Conservation (phyloP, 169 alveolate species). For the Babesia ovis region DNA sequence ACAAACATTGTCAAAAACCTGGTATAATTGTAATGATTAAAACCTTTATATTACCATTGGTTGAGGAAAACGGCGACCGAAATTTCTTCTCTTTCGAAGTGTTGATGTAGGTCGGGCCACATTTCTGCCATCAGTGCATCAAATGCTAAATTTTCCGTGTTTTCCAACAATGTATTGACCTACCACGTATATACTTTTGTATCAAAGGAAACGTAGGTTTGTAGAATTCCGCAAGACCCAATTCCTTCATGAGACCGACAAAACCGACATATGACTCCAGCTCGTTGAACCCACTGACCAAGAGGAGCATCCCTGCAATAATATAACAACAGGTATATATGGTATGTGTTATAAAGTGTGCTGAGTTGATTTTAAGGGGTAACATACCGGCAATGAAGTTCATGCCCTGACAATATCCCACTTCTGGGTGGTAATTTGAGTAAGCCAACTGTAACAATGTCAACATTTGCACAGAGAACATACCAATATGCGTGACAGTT, state of each 20-base stretch:
- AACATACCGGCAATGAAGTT: slow-evolving; percentile 84
- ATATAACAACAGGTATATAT: too few species aligned
- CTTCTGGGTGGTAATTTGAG: slow-evolving; percentile 68
- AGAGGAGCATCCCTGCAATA: slow-evolving; percentile 65
- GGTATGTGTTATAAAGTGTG: neutral
- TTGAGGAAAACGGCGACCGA: slow-evolving; percentile 75
- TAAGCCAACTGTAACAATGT: slow-evolving; percentile 39
- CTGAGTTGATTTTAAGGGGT: neutral
- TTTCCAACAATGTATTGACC: neutral
- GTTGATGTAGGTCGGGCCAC: slow-evolving; percentile 70
- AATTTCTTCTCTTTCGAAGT: slow-evolving; percentile 71
- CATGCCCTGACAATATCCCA: slow-evolving; percentile 91
- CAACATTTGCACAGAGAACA: neutral
- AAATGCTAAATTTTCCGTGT: slow-evolving; percentile 47
- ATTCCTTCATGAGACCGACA: slow-evolving; percentile 72
- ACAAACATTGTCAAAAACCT: slow-evolving; percentile 77
- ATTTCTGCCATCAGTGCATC: slow-evolving; percentile 55
- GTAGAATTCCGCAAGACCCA: slow-evolving; percentile 74
- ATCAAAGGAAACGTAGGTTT: slow-evolving; percentile 73
- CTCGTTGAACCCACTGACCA: slow-evolving; percentile 74
- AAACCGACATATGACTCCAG: slow-evolving; percentile 75
- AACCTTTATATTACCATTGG: slow-evolving; percentile 63
- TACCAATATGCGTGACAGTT: slow-evolving; percentile 68
- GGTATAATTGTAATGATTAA: neutral
- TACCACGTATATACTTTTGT: slow-evolving; percentile 67